Evolutionary conservation across 345 rosid genomes (phyloP), one percentile per base, ranked within the genome.

Genomic region (Litchi chinensis): DNA sequence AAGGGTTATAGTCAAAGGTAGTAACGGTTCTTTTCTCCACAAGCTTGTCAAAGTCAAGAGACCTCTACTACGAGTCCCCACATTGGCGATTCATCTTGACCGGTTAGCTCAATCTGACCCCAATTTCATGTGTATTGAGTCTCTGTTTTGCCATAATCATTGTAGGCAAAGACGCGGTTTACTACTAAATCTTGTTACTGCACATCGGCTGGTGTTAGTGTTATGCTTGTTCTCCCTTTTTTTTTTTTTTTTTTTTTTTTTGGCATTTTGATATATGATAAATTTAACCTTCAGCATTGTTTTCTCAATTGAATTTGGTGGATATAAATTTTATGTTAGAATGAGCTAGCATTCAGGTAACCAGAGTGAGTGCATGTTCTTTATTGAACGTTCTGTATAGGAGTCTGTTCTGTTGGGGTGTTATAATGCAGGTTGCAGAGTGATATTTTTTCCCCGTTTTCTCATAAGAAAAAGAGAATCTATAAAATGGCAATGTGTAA

Each of bases 61-160:
- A 75, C 97, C 99, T 57, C 87, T 95, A 50, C 84, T 95, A 24
- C 89, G 99, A 46, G 89, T 93, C 10, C 97, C 99, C 50, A 91
- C 99, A 21, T 79, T 93, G 67, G 98, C 98, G 72, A 95, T 95
- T 77, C 99, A 95, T 90, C 96, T 95, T 77, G 93, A 95, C 82
- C 89, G 95, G 98, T 92, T 56, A 19, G 79, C 39, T 43, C 46
- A 76, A 78, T 6, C 80, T 71, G 8, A 18, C 24, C 19, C 8
- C 2, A 65, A 9, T 18, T 12, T 28, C 65, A 4, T 4, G 6
- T 56, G 39, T 54, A 71, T 8, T 15, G 18, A 8, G 6, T 32
- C 13, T 54, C 16, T 52, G 16, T 10, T 2, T 0, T 26, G 10
- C 46, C 7, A 13, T 54, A 71, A 54, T 52, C 65, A 71, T 56